phyloP scores from a whole-genome alignment of 2,329 filamentous ascomycete genomes.

The Paraconiothyrium sp. region DNA sequence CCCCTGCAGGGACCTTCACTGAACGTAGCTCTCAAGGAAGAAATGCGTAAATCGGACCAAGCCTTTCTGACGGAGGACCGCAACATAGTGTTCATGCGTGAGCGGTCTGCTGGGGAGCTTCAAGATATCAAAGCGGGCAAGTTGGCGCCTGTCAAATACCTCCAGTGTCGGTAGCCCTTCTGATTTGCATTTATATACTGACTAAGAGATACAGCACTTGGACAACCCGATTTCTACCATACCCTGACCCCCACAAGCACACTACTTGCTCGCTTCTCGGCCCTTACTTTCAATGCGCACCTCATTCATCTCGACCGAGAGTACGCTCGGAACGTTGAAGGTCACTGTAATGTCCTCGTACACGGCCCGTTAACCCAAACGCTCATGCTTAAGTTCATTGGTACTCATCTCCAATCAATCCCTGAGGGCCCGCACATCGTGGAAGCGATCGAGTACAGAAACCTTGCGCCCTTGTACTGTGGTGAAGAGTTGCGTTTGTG shows the following conservation, averaged over 20 bases:
- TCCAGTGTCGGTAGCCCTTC: slow-evolving; percentile 42
- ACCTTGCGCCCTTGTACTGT: slow-evolving; percentile 82
- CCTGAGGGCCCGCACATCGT: slow-evolving; percentile 52
- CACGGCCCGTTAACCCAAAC: slow-evolving; percentile 86
- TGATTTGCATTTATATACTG: neutral
- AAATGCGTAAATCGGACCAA: slow-evolving; percentile 33
- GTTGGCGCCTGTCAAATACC: slow-evolving; percentile 45
- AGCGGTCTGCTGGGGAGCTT: slow-evolving; percentile 54
- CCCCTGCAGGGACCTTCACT: slow-evolving; percentile 14
- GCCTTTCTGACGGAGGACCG: slow-evolving; percentile 65
- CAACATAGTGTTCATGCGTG: slow-evolving; percentile 71
- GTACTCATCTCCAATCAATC: slow-evolving; percentile 58
- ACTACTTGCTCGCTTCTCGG: slow-evolving; percentile 89
- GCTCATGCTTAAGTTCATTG: slow-evolving; percentile 76
- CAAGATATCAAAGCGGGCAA: slow-evolving; percentile 38
- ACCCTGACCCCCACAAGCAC: slow-evolving; percentile 71
- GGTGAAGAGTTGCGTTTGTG: slow-evolving; percentile 76
- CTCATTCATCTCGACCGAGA: slow-evolving; percentile 82
- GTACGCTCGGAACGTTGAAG: slow-evolving; percentile 76
- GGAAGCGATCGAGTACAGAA: slow-evolving; percentile 75
- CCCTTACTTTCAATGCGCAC: slow-evolving; percentile 88
- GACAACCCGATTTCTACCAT: slow-evolving; percentile 64
- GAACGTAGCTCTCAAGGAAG: neutral
- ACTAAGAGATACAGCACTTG: slow-evolving; percentile 54
- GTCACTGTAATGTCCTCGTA: slow-evolving; percentile 78